Evolutionary conservation across 2,329 filamentous ascomycete genomes (phyloP).

Genomic region (Tolypocladium amazonense): DNA sequence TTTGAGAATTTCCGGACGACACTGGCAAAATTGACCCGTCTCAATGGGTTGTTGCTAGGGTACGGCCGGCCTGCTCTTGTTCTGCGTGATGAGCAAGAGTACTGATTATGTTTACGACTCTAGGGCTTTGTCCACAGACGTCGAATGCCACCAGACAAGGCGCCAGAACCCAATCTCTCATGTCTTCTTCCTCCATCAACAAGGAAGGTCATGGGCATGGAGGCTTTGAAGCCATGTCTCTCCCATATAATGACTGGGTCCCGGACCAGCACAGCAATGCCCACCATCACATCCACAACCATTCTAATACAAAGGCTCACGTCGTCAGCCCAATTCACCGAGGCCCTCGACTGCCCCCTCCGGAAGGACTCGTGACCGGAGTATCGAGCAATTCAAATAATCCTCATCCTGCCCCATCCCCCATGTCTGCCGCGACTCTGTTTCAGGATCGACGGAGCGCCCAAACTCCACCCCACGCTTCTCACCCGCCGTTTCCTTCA

Average conservation of each 20-base stretch:
- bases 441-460: not conserved
- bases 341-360: conserved; percentile 14
- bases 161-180: conserved; percentile 6
- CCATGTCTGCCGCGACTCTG: conserved; percentile 1
- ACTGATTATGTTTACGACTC: conserved; percentile 6
- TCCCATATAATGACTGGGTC: conserved; percentile 11
- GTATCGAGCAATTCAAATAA: conserved; percentile 6
- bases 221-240: conserved; percentile 12
- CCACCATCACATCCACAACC: conserved; percentile 5
- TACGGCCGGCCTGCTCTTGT: conserved; percentile 2
- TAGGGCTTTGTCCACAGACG: conserved; percentile 3
- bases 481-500: not conserved
- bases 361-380: conserved; percentile 12
- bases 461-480: not conserved
- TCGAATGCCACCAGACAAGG: conserved; percentile 6
- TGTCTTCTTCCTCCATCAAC: conserved; percentile 11
- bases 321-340: conserved; percentile 16
- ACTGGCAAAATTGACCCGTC: conserved; percentile 5
- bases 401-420: conserved; percentile 4
- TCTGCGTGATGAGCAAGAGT: conserved; percentile 1
- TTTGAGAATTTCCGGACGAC: conserved; percentile 2
- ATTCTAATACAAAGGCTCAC: conserved; percentile 11
- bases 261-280: conserved; percentile 9
- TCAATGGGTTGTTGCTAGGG: conserved; percentile 8
- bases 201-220: conserved; percentile 7